Conservation (phyloP, 345 rosid genomes). For the Leavenworthia alabamica region DNA sequence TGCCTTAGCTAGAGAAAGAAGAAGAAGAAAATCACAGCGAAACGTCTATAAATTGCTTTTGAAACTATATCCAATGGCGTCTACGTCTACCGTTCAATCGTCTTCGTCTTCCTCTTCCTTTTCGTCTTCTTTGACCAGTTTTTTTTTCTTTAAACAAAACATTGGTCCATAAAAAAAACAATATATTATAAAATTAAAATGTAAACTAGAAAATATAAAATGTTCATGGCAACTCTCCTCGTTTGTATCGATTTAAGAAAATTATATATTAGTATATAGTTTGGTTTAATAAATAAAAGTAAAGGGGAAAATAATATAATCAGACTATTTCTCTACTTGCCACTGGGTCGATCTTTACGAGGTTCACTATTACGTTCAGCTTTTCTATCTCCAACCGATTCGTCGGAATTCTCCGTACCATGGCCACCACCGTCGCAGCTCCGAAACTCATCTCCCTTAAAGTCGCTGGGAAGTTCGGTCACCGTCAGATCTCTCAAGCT, state of each 20-base stretch:
- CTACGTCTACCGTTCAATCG: conserved; percentile 12
- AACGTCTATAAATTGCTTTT: background rate
- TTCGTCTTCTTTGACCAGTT: background rate
- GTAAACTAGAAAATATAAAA: too few relatives aligned
- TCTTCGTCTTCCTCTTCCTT: background rate
- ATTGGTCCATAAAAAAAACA: background rate
- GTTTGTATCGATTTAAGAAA: conserved; percentile 14
- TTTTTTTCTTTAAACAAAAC: background rate
- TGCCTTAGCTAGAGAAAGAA: background rate
- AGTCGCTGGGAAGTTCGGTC: conserved; percentile 33
- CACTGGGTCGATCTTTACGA: conserved; percentile 24
- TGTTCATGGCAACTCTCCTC: conserved; percentile 6
- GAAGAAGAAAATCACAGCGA: background rate
- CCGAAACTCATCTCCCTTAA: conserved; percentile 46
- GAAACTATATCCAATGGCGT: conserved; percentile 13
- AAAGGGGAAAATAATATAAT: too few relatives aligned
- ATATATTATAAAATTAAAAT: background rate
- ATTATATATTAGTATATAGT: too few relatives aligned
- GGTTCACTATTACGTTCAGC: background rate
- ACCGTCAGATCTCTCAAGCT: conserved; percentile 36
- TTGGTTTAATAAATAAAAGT: too few relatives aligned
- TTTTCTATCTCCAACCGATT: conserved; percentile 9
- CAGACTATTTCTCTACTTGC: background rate
- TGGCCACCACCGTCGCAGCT: conserved; percentile 57
- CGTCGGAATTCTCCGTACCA: conserved; percentile 27